A percentile compares a stretch with the other conserved stretches of the same genome.
These are phyloP conservation scores for Rutstroemia sydowiana DNA, from an alignment of 2,329 filamentous ascomycete genomes.

Conservation along the genomic window DNA sequence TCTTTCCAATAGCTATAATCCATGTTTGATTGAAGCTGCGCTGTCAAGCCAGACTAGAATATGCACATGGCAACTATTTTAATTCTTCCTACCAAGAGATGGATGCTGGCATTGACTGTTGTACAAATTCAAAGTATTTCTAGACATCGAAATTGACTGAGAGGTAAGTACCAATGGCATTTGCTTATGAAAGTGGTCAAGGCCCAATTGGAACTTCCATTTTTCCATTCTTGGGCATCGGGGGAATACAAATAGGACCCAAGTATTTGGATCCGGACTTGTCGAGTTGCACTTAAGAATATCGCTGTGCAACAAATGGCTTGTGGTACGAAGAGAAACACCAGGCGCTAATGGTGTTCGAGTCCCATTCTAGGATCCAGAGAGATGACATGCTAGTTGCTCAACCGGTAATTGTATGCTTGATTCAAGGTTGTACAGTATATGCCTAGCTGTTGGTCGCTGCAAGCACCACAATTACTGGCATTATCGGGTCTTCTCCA, in stretches of 20 bases:
- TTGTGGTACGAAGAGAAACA: not conserved
- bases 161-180: not conserved
- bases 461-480: too few species aligned
- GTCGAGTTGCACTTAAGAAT: conserved; percentile 7
- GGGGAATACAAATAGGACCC: conserved; percentile 2
- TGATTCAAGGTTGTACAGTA: too few species aligned
- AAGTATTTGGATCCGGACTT: conserved; percentile 6
- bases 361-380: not conserved
- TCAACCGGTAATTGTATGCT: not conserved
- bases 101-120: conserved; percentile 1
- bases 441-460: too few species aligned
- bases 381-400: not conserved
- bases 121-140: not conserved
- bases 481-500: not conserved
- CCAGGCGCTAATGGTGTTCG: not conserved
- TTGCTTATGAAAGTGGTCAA: not conserved
- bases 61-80: not conserved
- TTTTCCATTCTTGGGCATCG: not conserved
- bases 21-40: not conserved
- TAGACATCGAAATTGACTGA: conserved; percentile 5
- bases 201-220: not conserved
- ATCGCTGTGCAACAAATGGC: conserved; percentile 2
- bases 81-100: not conserved
- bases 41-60: not conserved
- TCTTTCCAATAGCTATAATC: not conserved